Conservation (phyloP, 805 yeast genomes). For the Candida peoriensis region DNA sequence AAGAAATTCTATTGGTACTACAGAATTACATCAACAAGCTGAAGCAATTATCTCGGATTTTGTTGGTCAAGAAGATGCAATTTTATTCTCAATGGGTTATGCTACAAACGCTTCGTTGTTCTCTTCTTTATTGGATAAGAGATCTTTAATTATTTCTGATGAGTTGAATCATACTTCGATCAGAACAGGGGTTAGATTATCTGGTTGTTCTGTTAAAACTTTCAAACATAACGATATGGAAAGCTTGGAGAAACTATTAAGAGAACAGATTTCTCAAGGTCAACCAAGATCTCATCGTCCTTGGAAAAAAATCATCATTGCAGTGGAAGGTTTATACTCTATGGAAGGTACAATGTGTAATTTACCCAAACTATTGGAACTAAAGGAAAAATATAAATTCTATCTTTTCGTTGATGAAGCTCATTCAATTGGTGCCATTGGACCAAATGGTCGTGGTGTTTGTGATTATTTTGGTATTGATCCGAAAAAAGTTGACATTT, state of each 20-base stretch:
- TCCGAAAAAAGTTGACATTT: constrained; percentile 71
- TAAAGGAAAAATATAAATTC: constrained; percentile 84
- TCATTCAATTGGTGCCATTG: constrained; percentile 98
- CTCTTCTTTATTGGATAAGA: constrained; percentile 74
- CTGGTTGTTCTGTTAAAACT: constrained; percentile 90
- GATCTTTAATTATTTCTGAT: constrained; percentile 89
- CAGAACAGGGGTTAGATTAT: constrained; percentile 87
- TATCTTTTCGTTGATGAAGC: constrained; percentile 95
- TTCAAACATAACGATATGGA: constrained; percentile 89
- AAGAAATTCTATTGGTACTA: constrained; percentile 67
- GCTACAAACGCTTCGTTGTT: constrained; percentile 92
- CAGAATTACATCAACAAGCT: constrained; percentile 66
- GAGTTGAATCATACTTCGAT: constrained; percentile 94
- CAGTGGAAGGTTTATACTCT: constrained; percentile 86
- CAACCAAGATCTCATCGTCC: constrained; percentile 88
- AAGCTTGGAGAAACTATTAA: constrained; percentile 66
- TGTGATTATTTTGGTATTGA: constrained; percentile 87
- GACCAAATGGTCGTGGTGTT: constrained; percentile 89
- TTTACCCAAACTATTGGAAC: constrained; percentile 59
- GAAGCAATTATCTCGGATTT: constrained; percentile 78
- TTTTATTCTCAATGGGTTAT: constrained; percentile 90
- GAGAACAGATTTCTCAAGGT: constrained; percentile 55
- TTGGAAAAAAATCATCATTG: constrained; percentile 82
- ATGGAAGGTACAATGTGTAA: constrained; percentile 77
- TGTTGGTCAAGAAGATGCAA: constrained; percentile 85